Evolutionary conservation across 2,329 filamentous ascomycete genomes (phyloP), one percentile per base, ranked within the genome.

Genomic region (Aspergillus tanneri): DNA sequence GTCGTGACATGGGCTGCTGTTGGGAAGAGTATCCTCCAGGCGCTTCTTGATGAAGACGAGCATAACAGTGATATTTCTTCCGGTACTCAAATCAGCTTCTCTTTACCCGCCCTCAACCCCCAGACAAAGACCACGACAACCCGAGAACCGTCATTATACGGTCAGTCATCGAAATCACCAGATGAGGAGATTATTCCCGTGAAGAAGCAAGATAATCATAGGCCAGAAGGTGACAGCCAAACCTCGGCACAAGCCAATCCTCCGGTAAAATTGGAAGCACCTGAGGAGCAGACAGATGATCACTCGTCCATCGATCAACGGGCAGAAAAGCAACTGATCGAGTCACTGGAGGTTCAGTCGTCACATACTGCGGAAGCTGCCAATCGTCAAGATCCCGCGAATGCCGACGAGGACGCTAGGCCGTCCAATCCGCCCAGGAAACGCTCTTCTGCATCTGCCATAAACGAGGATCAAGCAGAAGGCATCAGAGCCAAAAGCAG

Each of bases 371-470:
- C 52, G 7, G 61, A 66, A 19, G 35, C 34, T 22, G 22, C 49
- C 5, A 50, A 44, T n/a, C 57, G 54, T 27, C 58, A 61, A 38
- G 60, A 64, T 8, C 51, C 56, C 10, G 27, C 49, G 16, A 61
- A 59, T 7, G 44, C 46, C 3, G 66, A 70, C 11, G 65, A 63
- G 4, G 65, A 69, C 5, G 47, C 55, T 22, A 74, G 72, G 43
- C 55, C 54, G 39, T 63, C 71, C n/a, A 67, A 60, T 39, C 59
- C 68, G 4, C 69, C 74, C 18, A 75, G 82, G 16, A 86, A 86
- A 63, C 73, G 83, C 47, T 84, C 82, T 2, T 80, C 79, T 11
- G 79, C 83, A 43, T 80, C 78, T 16, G 78, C 81, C 40, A 80
- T 78, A 8, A 72, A 83, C 22, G 75, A 81, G 2, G 83, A 85